These are phyloP conservation scores for Turritis glabra DNA, from an alignment of 345 rosid species.

Conservation along the genomic window DNA sequence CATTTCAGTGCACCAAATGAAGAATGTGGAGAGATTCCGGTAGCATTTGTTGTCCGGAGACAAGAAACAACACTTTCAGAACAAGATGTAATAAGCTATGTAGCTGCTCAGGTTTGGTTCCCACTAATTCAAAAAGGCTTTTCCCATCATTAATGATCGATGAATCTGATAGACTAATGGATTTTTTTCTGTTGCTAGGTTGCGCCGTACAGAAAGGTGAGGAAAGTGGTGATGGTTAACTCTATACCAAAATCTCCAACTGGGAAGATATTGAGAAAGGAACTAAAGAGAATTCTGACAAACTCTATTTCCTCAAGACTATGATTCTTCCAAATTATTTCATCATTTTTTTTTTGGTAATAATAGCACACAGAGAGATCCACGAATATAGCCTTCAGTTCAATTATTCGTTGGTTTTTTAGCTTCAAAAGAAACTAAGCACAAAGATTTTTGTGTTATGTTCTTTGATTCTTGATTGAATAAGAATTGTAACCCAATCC, in stretches of 20 bases:
- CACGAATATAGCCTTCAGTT: background rate
- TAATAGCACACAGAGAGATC: conserved; percentile 15
- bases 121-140: background rate
- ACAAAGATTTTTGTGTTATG: background rate
- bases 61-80: conserved; percentile 49
- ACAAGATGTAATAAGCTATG: conserved; percentile 52
- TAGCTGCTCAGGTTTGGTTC: conserved; percentile 61
- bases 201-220: conserved; percentile 84
- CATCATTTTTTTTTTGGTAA: background rate
- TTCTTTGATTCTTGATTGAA: background rate
- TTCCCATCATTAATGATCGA: background rate
- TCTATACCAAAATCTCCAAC: conserved; percentile 76
- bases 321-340: conserved; percentile 20
- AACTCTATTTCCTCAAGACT: conserved; percentile 46
- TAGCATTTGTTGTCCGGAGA: conserved; percentile 73
- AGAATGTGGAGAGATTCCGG: conserved; percentile 76
- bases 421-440: background rate
- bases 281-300: conserved; percentile 46
- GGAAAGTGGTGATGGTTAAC: conserved; percentile 61
- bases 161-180: no score
- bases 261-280: conserved; percentile 77
- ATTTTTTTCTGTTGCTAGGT: conserved; percentile 45
- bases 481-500: conserved; percentile 1
- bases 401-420: conserved; percentile 11
- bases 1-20: conserved; percentile 49